A percentile compares a stretch with the other conserved stretches of the same genome.
Conservation (phyloP, 768 basidiomycete genomes). For the Chalciporus pseudorubinellus region DNA sequence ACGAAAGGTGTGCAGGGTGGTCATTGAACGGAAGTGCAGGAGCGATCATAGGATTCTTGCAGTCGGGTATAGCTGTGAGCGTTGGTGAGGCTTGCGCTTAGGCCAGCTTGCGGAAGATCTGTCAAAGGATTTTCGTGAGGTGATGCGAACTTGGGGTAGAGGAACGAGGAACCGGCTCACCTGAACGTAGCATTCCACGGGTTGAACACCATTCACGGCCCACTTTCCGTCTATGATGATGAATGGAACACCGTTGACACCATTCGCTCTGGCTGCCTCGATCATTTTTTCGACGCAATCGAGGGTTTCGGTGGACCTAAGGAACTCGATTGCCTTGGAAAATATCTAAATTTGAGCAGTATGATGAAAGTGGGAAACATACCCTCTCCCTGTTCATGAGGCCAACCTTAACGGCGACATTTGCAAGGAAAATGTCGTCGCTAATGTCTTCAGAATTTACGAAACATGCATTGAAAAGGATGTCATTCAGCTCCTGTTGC, state of each 20-base stretch:
- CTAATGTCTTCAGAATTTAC: constrained; percentile 41
- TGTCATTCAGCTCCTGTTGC: constrained; percentile 37
- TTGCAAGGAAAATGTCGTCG: constrained; percentile 33
- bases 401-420: constrained; percentile 38
- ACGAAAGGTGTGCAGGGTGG: neutral
- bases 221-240: constrained; percentile 46
- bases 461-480: constrained; percentile 41
- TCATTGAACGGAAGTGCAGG: constrained; percentile 26
- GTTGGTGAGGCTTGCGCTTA: constrained; percentile 10
- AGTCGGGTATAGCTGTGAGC: constrained; percentile 5
- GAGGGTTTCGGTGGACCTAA: constrained; percentile 38
- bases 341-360: neutral
- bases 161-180: constrained; percentile 20
- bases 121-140: neutral
- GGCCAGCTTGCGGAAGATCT: constrained; percentile 35
- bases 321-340: constrained; percentile 39
- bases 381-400: constrained; percentile 41
- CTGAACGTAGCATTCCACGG: constrained; percentile 38
- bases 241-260: constrained; percentile 53
- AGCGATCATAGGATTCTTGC: constrained; percentile 19
- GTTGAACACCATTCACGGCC: constrained; percentile 46
- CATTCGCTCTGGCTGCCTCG: constrained; percentile 38
- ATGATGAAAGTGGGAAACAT: constrained; percentile 2
- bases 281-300: constrained; percentile 42
- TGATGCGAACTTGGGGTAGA: neutral